Evolutionary conservation across 1,139 yeast species (phyloP).

Genomic region (Suhomyces kunorum): DNA sequence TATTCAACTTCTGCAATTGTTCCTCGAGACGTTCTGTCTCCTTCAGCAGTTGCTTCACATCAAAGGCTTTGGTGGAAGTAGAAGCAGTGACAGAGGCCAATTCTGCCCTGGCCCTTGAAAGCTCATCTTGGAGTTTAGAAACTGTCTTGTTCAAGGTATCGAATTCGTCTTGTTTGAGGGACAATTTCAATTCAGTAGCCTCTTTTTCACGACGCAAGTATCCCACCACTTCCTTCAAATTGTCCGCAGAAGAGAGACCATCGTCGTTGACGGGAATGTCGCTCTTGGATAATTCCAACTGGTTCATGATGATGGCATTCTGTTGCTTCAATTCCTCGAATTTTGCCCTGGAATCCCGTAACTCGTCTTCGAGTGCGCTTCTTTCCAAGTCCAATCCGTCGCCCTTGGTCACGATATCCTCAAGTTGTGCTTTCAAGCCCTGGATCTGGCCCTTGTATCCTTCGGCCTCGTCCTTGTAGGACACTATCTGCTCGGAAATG

Average conservation of each 20-base stretch:
- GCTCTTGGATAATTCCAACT: constrained; percentile 53
- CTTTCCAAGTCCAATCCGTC: constrained; percentile 27
- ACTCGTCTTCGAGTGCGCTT: constrained; percentile 54
- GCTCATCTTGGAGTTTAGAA: constrained; percentile 40
- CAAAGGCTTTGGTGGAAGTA: constrained; percentile 16
- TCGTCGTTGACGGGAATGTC: constrained; percentile 16
- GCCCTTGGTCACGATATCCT: constrained; percentile 29
- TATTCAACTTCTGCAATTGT: constrained; percentile 67
- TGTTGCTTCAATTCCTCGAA: constrained; percentile 63
- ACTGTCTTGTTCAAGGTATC: constrained; percentile 48
- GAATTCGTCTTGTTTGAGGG: constrained; percentile 51
- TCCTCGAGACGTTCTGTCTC: constrained; percentile 58
- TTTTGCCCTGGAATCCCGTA: constrained; percentile 46
- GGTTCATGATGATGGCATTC: constrained; percentile 67
- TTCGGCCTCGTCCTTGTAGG: constrained; percentile 45
- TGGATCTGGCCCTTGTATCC: constrained; percentile 38
- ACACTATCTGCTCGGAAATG: constrained; percentile 47
- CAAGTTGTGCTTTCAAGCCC: constrained; percentile 30
- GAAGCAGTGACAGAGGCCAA: constrained; percentile 20
- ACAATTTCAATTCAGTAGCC: constrained; percentile 60
- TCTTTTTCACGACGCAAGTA: constrained; percentile 80
- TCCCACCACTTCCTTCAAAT: constrained; percentile 55
- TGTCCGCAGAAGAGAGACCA: constrained; percentile 17
- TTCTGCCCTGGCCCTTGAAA: constrained; percentile 48
- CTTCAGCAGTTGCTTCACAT: constrained; percentile 40